Percentiles rank a stretch among this genome's conserved stretches.
phyloP scores from a whole-genome alignment of 202 grass and related monocot species.

The Tripidium arundinaceum region DNA sequence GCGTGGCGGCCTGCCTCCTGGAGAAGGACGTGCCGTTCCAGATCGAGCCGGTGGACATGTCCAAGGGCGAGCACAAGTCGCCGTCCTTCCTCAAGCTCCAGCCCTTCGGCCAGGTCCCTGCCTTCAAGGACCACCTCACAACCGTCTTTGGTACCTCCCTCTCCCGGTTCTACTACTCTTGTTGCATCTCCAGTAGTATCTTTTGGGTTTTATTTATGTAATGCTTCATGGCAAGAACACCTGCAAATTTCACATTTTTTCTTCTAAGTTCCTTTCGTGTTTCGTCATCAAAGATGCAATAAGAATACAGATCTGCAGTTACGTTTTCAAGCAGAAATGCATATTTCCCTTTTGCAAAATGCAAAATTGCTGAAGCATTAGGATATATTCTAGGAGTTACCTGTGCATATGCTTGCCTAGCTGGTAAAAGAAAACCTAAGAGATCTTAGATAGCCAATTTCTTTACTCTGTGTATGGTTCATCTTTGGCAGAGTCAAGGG shows the following conservation, averaged over 20 bases:
- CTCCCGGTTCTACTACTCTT: not conserved
- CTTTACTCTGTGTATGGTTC: slow-evolving; percentile 19
- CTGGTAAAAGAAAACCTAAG: not conserved
- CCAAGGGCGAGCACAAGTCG: slow-evolving; percentile 87
- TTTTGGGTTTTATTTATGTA: not conserved
- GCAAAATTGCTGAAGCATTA: not conserved
- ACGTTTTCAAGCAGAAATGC: not conserved
- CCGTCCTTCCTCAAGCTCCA: slow-evolving; percentile 83
- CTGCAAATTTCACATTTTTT: not conserved
- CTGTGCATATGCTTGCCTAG: not conserved
- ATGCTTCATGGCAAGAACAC: not conserved
- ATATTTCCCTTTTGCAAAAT: slow-evolving; percentile 13
- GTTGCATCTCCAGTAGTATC: not conserved
- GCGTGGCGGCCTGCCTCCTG: slow-evolving; percentile 66
- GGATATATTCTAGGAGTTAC: not conserved
- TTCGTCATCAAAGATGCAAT: not conserved
- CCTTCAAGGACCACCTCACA: slow-evolving; percentile 71
- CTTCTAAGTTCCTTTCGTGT: not conserved
- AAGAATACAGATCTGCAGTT: not conserved
- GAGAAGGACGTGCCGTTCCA: slow-evolving; percentile 80
- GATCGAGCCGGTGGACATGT: slow-evolving; percentile 70
- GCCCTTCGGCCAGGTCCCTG: slow-evolving; percentile 85
- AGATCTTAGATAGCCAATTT: slow-evolving; percentile 1
- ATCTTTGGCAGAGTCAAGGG: slow-evolving; percentile 64
- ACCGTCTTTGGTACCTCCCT: slow-evolving; percentile 56